Evolutionary conservation across 768 basidiomycete species (phyloP), one percentile per base, ranked within the genome.

Genomic region (Serendipita sp.): DNA sequence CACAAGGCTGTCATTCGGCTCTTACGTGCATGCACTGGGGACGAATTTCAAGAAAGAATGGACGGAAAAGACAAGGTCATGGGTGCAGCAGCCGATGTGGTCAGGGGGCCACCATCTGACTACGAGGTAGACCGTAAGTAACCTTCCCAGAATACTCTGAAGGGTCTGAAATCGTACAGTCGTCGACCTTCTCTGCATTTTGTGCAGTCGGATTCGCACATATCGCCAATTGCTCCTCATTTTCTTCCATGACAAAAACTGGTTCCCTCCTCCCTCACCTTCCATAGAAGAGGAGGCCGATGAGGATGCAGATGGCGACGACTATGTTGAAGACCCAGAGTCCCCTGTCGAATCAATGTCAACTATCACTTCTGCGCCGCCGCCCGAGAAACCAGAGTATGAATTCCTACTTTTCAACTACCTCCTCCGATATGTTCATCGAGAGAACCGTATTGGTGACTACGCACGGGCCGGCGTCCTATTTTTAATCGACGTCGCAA

Each of bases 371-470:
- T 83, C 82, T 10, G 79, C 75, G 44, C 64, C 70, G 2, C 67
- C 72, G 0, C 72, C 74, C 18, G 85, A 83, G 71, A 89, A 88
- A 72, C 78, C 89, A 18, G 91, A 95, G 75, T 95, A 95, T 70
- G 94, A 98, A 72, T 97, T 96, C 71, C 82, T 95, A 34, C 79
- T 97, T 11, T 96, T 97, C 79, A 91, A 94, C 71, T 95, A 95
- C 70, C 84, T 98, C 41, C 83, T 98, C 8, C 89, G 92, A 0
- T 97, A 93, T 71, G 88, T 93, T 28, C 94, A 97, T 72, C 82
- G 93, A 65, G 94, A 97, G 76, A 92, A 91, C 18, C 82, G 86
- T 48, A 91, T 93, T 34, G 95, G 95, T 8, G 93, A 96, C 71
- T 89, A 89, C 71, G 91, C 94, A 1, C 83, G 95, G 8, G 90